Conservation (phyloP, 2,329 filamentous ascomycete species). For the Daldinia sp. region DNA sequence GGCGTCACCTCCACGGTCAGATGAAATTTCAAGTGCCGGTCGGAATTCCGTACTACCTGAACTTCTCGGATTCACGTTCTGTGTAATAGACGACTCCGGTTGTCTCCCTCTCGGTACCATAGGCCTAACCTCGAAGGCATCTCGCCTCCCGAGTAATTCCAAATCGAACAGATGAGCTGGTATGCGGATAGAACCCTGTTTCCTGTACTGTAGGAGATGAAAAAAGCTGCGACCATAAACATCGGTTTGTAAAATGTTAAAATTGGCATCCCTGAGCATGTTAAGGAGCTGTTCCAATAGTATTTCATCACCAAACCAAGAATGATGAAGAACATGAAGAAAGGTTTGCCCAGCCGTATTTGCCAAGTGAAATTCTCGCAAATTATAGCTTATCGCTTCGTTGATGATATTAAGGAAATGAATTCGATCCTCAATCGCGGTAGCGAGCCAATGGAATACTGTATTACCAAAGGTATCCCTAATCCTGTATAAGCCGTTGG, state of each 20-base stretch:
- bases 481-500: slow-evolving; percentile 47
- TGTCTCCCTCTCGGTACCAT: slow-evolving; percentile 33
- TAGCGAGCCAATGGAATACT: slow-evolving; percentile 54
- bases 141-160: slow-evolving; percentile 50
- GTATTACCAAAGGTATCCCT: slow-evolving; percentile 63
- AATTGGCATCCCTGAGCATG: slow-evolving; percentile 30
- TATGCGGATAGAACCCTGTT: slow-evolving; percentile 30
- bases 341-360: slow-evolving; percentile 46
- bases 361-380: slow-evolving; percentile 42
- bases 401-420: slow-evolving; percentile 37
- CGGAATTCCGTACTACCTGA: slow-evolving; percentile 12
- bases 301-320: slow-evolving; percentile 42
- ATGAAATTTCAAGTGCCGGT: slow-evolving; percentile 38
- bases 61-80: slow-evolving; percentile 8
- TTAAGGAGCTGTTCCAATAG: slow-evolving; percentile 38
- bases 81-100: neutral
- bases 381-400: slow-evolving; percentile 23
- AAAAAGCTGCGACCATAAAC: slow-evolving; percentile 47
- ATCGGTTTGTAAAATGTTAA: slow-evolving; percentile 43
- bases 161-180: slow-evolving; percentile 44
- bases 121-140: slow-evolving; percentile 55
- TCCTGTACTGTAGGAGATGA: slow-evolving; percentile 46
- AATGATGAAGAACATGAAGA: slow-evolving; percentile 45
- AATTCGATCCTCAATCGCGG: slow-evolving; percentile 23
- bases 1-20: slow-evolving; percentile 33